A percentile compares a stretch with the other conserved stretches of the same genome.
Evolutionary conservation across 768 basidiomycete species (phyloP).

Genomic region (Cyclocybe cylindracea): DNA sequence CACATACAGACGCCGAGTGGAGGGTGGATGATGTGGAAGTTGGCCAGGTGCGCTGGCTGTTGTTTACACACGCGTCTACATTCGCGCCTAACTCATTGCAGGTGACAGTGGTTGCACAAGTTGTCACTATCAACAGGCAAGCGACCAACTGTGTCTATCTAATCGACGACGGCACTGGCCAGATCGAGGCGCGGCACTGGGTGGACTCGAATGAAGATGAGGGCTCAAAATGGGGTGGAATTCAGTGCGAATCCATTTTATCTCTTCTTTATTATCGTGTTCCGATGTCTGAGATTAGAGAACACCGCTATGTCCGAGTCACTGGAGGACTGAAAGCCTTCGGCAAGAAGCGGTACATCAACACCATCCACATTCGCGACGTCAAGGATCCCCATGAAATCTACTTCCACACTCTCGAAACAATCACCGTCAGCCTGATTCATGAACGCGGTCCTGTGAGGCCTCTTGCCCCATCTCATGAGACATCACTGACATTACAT

Average conservation of each 20-base stretch:
- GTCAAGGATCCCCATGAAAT: conserved; percentile 74
- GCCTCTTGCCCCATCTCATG: conserved; percentile 1
- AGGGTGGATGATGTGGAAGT: conserved; percentile 77
- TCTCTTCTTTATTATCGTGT: neutral
- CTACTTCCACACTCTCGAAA: conserved; percentile 80
- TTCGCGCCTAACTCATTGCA: conserved; percentile 6
- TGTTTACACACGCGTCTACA: neutral
- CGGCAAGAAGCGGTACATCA: conserved; percentile 79
- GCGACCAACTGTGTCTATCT: conserved; percentile 80
- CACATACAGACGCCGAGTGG: conserved; percentile 90
- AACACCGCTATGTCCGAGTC: conserved; percentile 77
- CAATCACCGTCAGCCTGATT: conserved; percentile 65
- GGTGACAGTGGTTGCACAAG: conserved; percentile 41
- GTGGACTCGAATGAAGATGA: conserved; percentile 66
- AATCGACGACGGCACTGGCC: conserved; percentile 86
- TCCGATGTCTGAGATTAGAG: conserved; percentile 40
- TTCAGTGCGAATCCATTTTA: conserved; percentile 35
- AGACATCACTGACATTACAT: conserved; percentile 1
- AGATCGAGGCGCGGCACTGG: conserved; percentile 82
- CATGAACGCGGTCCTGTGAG: conserved; percentile 69
- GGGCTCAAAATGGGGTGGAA: conserved; percentile 45
- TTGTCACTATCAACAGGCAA: conserved; percentile 65
- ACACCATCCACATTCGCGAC: conserved; percentile 70
- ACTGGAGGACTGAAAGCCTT: conserved; percentile 84
- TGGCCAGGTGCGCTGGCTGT: conserved; percentile 58